Evolutionary conservation across 1,284 basidiomycete genomes (phyloP).

Genomic region (Rhodotorula sp.): DNA sequence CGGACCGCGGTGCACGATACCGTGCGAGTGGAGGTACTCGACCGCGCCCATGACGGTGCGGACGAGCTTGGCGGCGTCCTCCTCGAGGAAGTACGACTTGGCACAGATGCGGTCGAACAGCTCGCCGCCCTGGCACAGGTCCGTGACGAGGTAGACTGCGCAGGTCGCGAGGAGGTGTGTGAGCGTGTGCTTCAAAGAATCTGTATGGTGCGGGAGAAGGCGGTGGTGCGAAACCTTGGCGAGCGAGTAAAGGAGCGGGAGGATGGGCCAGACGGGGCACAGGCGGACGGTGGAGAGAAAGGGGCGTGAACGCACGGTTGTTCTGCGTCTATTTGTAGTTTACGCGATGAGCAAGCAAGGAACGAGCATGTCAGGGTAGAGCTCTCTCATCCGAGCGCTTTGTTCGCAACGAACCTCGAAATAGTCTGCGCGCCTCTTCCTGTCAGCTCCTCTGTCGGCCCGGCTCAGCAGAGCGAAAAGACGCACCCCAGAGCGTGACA

Average conservation of each 20-base stretch:
- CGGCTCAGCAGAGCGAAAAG: not conserved
- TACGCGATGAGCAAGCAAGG: too few relatives aligned
- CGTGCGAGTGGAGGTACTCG: conserved; percentile 86
- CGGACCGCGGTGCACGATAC: conserved; percentile 91
- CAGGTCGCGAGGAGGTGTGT: too few relatives aligned
- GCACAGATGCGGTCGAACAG: conserved; percentile 98
- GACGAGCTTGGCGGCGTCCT: conserved; percentile 87
- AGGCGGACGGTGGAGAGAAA: too few relatives aligned
- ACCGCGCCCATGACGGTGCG: conserved; percentile 85
- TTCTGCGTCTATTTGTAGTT: conserved; percentile 36
- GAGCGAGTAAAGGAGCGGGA: not conserved
- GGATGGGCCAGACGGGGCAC: not conserved
- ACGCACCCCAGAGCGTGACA: conserved; percentile 50
- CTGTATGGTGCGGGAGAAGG: too few relatives aligned
- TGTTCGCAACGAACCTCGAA: conserved; percentile 69
- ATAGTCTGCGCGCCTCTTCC: conserved; percentile 64
- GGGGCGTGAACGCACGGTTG: conserved; percentile 19
- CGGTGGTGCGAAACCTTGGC: too few relatives aligned
- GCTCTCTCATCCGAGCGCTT: conserved; percentile 1
- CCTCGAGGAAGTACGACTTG: conserved; percentile 62
- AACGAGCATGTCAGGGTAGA: too few relatives aligned
- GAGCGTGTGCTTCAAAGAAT: too few relatives aligned
- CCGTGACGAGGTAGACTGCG: conserved; percentile 71
- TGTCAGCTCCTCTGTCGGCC: not conserved
- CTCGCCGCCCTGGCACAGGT: conserved; percentile 96